A percentile compares a stretch with the other conserved stretches of the same genome.
phyloP scores from a whole-genome alignment of 495 filamentous ascomycete species.

The Xylaria nigripes region DNA sequence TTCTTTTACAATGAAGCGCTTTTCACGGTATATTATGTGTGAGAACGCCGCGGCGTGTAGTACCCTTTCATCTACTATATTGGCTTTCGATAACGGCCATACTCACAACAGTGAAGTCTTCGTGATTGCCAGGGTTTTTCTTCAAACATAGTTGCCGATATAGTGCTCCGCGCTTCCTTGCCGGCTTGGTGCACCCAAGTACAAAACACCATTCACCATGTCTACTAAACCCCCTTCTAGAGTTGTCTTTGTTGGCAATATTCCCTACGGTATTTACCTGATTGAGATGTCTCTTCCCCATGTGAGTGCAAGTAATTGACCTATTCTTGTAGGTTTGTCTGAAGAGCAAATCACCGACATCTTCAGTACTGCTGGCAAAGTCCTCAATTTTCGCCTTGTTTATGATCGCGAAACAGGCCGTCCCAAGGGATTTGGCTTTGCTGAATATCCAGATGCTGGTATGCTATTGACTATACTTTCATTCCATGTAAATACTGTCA shows the following conservation, averaged over 20 bases:
- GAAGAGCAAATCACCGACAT: constrained; percentile 93
- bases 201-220: constrained; percentile 30
- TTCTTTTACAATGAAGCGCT: too few relatives aligned
- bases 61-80: too few relatives aligned
- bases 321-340: constrained; percentile 59
- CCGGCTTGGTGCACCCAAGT: constrained; percentile 1
- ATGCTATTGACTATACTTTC: constrained; percentile 2
- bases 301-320: neutral
- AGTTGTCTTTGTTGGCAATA: constrained; percentile 79
- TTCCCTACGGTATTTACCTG: constrained; percentile 54
- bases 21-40: too few relatives aligned
- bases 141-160: neutral
- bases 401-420: constrained; percentile 93
- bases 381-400: constrained; percentile 87
- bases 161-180: neutral
- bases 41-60: too few relatives aligned
- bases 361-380: constrained; percentile 77
- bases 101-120: neutral
- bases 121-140: neutral
- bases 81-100: neutral
- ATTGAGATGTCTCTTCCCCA: neutral
- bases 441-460: constrained; percentile 77
- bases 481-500: neutral
- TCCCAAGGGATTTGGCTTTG: constrained; percentile 94
- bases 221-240: constrained; percentile 44